Base-by-base conservation (phyloP, 257 asterid species). In the Fraxinus pennsylvanica region DNA sequence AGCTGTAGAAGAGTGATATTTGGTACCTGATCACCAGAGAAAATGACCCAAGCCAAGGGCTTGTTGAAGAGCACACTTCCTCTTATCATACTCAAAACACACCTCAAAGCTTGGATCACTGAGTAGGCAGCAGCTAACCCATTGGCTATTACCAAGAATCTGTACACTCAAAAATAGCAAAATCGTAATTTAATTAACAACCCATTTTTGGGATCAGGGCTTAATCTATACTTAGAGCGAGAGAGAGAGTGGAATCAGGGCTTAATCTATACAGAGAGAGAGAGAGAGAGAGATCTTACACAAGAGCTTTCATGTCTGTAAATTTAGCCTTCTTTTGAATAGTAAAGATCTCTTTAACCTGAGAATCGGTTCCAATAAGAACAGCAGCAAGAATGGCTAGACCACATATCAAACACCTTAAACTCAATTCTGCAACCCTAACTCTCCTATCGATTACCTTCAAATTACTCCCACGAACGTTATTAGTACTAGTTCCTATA, bases 31-130 rank as follows among this genome's bases (percentile, higher is more conserved):
- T 96, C 99, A 66, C 97, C 97, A 82, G 98, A 94, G 89, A 96
- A 96, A 80, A 96, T 89, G 83, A 84, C 95, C 99, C 98, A 96
- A 81, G 99, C 99, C 86, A 96, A 81, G 72, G 98, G 93, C 83
- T 90, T 96, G 84, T 81, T 92, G 89, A 91, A 94, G 35, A 96
- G 89, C 77, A 89, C 93, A 91, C 83, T 89, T 83, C 99, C 98
- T 79, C 84, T 92, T 45, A 89, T 70, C 92, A 96, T 85, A 83
- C 90, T 88, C 86, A 90, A 81, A 66, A 86, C 86, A 86, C 99
- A 96, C 90, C 99, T 92, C 81, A 92, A 7, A 52, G 84, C 86
- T 80, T 93, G 99, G 74, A 89, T 74, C 68, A 94, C 83, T 32
- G 99, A 96, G 85, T 93, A 96, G 54, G 88, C 96, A 80, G 97